These are phyloP conservation scores for Quercus tomentella DNA, from an alignment of 331 rosid genomes.

Conservation along the genomic window DNA sequence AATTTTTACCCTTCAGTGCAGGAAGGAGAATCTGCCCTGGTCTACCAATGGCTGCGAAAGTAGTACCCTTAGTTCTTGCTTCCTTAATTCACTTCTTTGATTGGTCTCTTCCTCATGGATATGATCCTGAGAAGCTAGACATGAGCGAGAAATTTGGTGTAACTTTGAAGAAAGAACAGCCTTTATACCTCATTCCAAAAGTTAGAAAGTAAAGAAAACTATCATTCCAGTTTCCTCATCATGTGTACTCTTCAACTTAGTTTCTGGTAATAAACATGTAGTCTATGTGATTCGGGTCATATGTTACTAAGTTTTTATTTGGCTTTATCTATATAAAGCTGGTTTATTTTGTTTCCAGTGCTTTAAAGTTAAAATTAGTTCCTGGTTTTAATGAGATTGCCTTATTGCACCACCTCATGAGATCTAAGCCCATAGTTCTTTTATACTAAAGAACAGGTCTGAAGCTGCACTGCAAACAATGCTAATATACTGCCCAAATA, in stretches of 20 bases:
- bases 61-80: slow-evolving; percentile 5
- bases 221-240: not conserved
- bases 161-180: not conserved
- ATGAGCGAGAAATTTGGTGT: slow-evolving; percentile 18
- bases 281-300: not conserved
- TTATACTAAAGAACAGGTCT: not conserved
- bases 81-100: slow-evolving; percentile 8
- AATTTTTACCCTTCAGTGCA: slow-evolving; percentile 16
- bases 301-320: not conserved
- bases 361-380: not conserved
- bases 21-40: slow-evolving; percentile 27
- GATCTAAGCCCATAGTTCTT: no score
- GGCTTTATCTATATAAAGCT: not conserved
- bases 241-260: not conserved
- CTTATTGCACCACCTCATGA: not conserved
- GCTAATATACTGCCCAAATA: not conserved
- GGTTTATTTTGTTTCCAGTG: not conserved
- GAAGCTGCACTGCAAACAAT: not conserved
- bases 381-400: not conserved
- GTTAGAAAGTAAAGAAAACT: no score
- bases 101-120: slow-evolving; percentile 16
- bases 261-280: not conserved
- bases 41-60: slow-evolving; percentile 10
- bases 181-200: slow-evolving; percentile 7
- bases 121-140: not conserved